These are phyloP conservation scores for Exophiala sp. DNA, from an alignment of 2,329 filamentous ascomycete species.

Conservation along the genomic window DNA sequence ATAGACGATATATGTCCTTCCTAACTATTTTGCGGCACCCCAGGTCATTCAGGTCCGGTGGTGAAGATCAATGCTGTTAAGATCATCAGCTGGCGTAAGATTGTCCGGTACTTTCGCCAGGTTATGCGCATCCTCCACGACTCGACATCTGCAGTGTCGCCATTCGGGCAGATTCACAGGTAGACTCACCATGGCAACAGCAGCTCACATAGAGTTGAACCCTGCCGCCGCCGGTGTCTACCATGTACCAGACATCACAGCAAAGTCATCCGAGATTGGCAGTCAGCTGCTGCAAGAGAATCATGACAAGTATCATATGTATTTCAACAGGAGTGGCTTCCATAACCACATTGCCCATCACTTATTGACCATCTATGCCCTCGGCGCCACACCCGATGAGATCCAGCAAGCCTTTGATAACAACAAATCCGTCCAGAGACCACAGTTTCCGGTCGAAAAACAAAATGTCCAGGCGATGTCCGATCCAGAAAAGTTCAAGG, in stretches of 20 bases:
- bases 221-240: slow-evolving; percentile 43
- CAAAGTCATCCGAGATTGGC: slow-evolving; percentile 56
- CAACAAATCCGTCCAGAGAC: slow-evolving; percentile 63
- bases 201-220: slow-evolving; percentile 43
- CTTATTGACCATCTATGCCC: slow-evolving; percentile 41
- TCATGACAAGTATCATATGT: slow-evolving; percentile 66
- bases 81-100: neutral
- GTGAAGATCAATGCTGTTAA: slow-evolving; percentile 14
- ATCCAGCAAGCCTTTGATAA: slow-evolving; percentile 60
- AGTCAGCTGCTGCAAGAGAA: slow-evolving; percentile 70
- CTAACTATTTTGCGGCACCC: too few species aligned
- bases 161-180: neutral
- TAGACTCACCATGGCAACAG: slow-evolving; percentile 43
- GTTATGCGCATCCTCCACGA: neutral
- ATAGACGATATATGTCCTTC: too few species aligned
- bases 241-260: slow-evolving; percentile 37
- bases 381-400: slow-evolving; percentile 54
- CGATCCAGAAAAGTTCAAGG: slow-evolving; percentile 51
- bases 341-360: slow-evolving; percentile 48
- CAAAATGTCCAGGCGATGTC: slow-evolving; percentile 51
- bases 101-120: slow-evolving; percentile 1
- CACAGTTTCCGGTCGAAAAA: slow-evolving; percentile 44
- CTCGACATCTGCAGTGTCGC: neutral
- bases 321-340: slow-evolving; percentile 68
- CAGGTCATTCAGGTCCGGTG: too few species aligned